phyloP scores from a whole-genome alignment of 345 rosid genomes.

The Gossypium rotundifolium region DNA sequence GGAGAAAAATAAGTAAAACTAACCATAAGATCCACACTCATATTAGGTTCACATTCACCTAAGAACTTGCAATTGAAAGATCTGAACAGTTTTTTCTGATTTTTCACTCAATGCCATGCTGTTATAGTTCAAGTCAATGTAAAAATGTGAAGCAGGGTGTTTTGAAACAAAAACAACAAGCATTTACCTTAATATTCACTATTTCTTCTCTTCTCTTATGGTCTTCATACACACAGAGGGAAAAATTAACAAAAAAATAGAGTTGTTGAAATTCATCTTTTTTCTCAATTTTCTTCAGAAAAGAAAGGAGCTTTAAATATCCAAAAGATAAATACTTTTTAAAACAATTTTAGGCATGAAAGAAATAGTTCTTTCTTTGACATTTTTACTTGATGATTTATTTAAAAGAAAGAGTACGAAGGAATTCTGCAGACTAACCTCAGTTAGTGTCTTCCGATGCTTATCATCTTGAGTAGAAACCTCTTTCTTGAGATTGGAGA shows the following conservation, averaged over 20 bases:
- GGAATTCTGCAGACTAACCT: constrained; percentile 44
- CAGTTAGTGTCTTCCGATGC: constrained; percentile 89
- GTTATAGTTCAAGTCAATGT: neutral
- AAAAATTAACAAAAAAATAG: no score
- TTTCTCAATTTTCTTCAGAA: no score
- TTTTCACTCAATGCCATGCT: neutral
- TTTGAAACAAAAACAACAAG: neutral
- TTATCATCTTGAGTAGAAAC: constrained; percentile 86
- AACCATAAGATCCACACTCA: neutral
- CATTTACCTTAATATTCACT: neutral
- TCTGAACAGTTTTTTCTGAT: neutral
- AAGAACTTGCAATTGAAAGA: neutral
- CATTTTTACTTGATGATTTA: neutral
- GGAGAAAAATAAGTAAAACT: constrained; percentile 7
- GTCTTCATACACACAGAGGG: no score
- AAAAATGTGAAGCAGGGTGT: neutral
- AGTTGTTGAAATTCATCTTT: no score
- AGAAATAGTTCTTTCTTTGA: neutral
- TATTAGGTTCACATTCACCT: constrained; percentile 10
- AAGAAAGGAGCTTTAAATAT: no score
- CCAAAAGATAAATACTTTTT: no score
- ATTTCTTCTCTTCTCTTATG: neutral
- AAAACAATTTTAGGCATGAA: neutral
- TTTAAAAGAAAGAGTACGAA: neutral
- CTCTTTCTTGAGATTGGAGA: constrained; percentile 79